Evolutionary conservation across 2,329 filamentous ascomycete genomes (phyloP).

Genomic region (Madurella fahalii): DNA sequence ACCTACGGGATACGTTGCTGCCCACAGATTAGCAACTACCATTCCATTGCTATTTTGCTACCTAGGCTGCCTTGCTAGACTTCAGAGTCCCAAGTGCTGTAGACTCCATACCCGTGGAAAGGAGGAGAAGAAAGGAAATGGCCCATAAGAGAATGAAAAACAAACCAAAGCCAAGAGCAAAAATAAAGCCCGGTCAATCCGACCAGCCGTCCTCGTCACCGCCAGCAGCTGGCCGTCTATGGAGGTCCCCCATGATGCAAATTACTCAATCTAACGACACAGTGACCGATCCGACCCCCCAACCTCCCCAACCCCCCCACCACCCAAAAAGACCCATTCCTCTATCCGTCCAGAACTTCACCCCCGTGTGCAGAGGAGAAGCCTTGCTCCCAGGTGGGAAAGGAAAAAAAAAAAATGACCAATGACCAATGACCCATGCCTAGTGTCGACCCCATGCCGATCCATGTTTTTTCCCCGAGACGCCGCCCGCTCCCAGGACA

Average conservation of each 20-base stretch:
- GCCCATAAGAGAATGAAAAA: neutral
- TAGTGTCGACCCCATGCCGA: neutral
- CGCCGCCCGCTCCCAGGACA: slow-evolving; percentile 5
- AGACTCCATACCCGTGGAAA: no score
- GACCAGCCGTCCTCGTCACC: neutral
- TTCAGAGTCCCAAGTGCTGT: no score
- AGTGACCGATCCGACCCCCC: neutral
- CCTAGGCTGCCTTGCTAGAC: no score
- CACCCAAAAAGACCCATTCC: neutral
- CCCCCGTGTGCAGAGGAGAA: neutral
- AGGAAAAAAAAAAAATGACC: neutral
- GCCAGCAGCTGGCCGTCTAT: slow-evolving; percentile 1
- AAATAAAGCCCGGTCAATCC: neutral
- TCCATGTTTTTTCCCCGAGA: slow-evolving; percentile 5
- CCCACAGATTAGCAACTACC: no score
- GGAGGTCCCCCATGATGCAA: slow-evolving; percentile 2
- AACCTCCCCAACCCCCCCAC: no score
- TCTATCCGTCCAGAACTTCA: neutral
- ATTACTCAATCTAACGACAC: slow-evolving; percentile 4
- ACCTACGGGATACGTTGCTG: no score
- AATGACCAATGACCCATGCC: neutral
- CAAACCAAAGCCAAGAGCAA: neutral
- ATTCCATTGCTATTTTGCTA: no score
- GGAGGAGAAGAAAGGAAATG: no score
- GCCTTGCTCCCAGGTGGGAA: neutral